phyloP scores from a whole-genome alignment of 768 basidiomycete species.

The Tylopilus sp. region DNA sequence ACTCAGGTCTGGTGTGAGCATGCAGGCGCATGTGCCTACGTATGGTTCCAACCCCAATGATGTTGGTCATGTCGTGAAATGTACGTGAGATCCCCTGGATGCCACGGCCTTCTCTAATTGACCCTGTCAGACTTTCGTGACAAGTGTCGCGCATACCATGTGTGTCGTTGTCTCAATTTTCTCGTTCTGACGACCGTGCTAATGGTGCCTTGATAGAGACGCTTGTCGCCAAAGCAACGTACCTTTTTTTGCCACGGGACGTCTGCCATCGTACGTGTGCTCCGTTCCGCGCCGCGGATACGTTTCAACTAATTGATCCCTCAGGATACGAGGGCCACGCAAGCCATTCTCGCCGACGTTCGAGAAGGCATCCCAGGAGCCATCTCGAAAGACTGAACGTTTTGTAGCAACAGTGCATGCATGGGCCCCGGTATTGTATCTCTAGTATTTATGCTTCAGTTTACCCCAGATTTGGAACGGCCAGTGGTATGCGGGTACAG shows the following conservation, averaged over 20 bases:
- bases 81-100: conserved; percentile 36
- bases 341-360: conserved; percentile 37
- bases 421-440: too few relatives aligned
- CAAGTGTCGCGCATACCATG: conserved; percentile 64
- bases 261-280: conserved; percentile 59
- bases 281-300: background rate
- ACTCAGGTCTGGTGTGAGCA: conserved; percentile 51
- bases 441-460: too few relatives aligned
- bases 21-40: conserved; percentile 58
- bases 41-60: conserved; percentile 61
- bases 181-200: background rate
- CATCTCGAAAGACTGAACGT: conserved; percentile 33
- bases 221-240: conserved; percentile 52
- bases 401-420: conserved; percentile 13
- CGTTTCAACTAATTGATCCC: background rate
- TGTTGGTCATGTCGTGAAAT: conserved; percentile 55
- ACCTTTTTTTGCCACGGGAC: conserved; percentile 69
- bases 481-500: too few relatives aligned
- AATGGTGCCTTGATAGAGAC: conserved; percentile 37
- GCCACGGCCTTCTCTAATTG: background rate
- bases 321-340: conserved; percentile 39
- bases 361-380: conserved; percentile 39
- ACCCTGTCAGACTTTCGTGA: conserved; percentile 55
- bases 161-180: conserved; percentile 29
- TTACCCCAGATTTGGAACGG: too few relatives aligned